Base-by-base conservation (phyloP, 73 alveolate genomes). In the Paramecium tetraurelia region DNA sequence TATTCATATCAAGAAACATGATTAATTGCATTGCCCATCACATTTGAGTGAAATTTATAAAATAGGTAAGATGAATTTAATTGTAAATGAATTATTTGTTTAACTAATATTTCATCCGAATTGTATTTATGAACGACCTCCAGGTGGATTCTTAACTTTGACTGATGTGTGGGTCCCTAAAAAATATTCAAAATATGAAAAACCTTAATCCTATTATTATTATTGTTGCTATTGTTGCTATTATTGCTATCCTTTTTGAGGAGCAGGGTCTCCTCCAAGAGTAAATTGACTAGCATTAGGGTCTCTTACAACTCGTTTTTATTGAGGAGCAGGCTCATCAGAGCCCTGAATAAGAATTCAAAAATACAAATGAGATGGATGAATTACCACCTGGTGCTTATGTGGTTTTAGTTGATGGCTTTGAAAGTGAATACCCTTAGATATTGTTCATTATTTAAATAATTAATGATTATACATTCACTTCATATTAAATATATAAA, bases 301-400 rank as follows among this genome's bases (percentile, higher is more conserved):
- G 27, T 80, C 90, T 80, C 90, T 80, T n/a, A 80, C 90, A 44
- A 14, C 50, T 80, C 90, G 48, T 22, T 80, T 80, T 24, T 24
- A 29, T 46, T 48, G 43, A 24, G 90, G 63, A 20, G 76, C 53
- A 27, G 70, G 90, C 31, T 80, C 90, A 44, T 46, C 43, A 80
- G 86, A 80, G 27, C 90, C 90, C 57, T 80, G 33, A 31, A 18
- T 18, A 24, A 5, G 36, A 80, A 44, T 44, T 40, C 24, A 35
- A 24, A 41, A 12, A 22, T 80, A 80, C 90, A 80, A 80, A 80
- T 80, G 90, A 14, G 22, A 80, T 80, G 70, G 90, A 44, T 40
- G 90, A 80, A 35, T 80, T 80, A 24, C 90, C 90, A 38, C 90
- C 90, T 44, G 90, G 90, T 80, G 90, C 90, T 43, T 80, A 80